phyloP scores from a whole-genome alignment of 2,329 filamentous ascomycete species.

The Pseudogymnoascus sp. region DNA sequence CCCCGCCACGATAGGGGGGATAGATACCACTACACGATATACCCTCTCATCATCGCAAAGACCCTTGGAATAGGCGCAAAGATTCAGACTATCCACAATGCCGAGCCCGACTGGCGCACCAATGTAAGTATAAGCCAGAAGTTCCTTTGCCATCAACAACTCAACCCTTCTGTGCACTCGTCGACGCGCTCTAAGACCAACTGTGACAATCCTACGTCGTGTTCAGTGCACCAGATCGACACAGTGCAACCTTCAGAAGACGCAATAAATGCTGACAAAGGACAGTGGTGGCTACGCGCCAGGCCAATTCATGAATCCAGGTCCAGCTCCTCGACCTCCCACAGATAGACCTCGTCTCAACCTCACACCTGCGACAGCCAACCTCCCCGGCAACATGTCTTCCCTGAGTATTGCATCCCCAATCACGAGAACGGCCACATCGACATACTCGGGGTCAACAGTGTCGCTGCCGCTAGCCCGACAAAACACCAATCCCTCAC shows the following conservation, averaged over 20 bases:
- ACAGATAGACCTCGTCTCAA: conserved; percentile 74
- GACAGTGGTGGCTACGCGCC: conserved; percentile 37
- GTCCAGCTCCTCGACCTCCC: conserved; percentile 85
- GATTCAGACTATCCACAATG: neutral
- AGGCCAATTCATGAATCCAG: conserved; percentile 88
- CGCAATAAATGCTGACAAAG: conserved; percentile 1
- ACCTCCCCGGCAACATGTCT: conserved; percentile 68
- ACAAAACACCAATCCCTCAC: conserved; percentile 38
- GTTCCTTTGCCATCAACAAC: neutral
- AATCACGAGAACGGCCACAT: conserved; percentile 56
- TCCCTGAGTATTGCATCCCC: conserved; percentile 66
- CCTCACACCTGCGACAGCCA: conserved; percentile 64
- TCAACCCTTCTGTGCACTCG: neutral
- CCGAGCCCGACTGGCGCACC: conserved; percentile 3
- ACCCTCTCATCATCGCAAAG: conserved; percentile 1
- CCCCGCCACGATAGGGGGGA: conserved; percentile 8
- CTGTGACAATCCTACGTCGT: neutral
- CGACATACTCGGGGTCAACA: conserved; percentile 62
- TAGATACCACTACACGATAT: conserved; percentile 1
- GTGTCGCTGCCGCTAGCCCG: conserved; percentile 64
- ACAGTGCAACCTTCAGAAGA: neutral
- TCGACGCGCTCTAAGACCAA: neutral
- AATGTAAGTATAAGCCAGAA: neutral
- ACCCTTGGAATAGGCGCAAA: conserved; percentile 1
- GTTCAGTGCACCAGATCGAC: neutral